Evolutionary conservation across 129 eudicot genomes (phyloP).

Genomic region (Kitagawia praeruptora): DNA sequence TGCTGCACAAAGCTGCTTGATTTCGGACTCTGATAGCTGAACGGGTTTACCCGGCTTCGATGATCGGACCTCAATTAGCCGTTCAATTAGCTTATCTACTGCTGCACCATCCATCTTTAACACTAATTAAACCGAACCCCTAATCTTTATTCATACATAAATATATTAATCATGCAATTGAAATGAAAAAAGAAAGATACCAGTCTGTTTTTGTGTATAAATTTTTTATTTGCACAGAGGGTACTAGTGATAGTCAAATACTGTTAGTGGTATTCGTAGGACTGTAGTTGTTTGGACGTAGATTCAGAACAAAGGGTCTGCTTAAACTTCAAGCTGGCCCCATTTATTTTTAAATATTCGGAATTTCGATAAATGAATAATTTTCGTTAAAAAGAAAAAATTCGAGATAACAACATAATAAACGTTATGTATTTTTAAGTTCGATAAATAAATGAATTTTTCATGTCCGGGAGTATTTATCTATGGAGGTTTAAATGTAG

Average conservation of each 20-base stretch:
- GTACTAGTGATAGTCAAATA: background rate
- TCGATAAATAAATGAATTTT: too few relatives aligned
- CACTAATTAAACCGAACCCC: background rate
- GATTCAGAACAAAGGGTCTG: background rate
- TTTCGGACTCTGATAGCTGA: constrained; percentile 83
- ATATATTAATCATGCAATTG: background rate
- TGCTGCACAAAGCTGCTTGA: constrained; percentile 77
- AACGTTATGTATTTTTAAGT: too few relatives aligned
- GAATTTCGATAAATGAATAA: too few relatives aligned
- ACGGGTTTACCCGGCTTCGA: constrained; percentile 77
- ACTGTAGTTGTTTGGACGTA: background rate
- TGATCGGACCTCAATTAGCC: constrained; percentile 67
- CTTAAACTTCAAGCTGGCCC: background rate
- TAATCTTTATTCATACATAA: background rate
- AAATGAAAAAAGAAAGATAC: background rate
- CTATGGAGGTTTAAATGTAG: too few relatives aligned
- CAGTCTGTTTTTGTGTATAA: background rate
- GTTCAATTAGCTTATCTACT: constrained; percentile 69
- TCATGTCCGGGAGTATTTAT: too few relatives aligned
- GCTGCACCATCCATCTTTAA: constrained; percentile 47
- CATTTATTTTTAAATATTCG: background rate
- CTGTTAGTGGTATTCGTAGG: background rate
- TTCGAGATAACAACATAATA: too few relatives aligned
- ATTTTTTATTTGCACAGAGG: background rate
- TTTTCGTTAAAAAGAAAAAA: too few relatives aligned